Conservation (phyloP, 2,329 filamentous ascomycete species). For the Colletotrichum sp. region DNA sequence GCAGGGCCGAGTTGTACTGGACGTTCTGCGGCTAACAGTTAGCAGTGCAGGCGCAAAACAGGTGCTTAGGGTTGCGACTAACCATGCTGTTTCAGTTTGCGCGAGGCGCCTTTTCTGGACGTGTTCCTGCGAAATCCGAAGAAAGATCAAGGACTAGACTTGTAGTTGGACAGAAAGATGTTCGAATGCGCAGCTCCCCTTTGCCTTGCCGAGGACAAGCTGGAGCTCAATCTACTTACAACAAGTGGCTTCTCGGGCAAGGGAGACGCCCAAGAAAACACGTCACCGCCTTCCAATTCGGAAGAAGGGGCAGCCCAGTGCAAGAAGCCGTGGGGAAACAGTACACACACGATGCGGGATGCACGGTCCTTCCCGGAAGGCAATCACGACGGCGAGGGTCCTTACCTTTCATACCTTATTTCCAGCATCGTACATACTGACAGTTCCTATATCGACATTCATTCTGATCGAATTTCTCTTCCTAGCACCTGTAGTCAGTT, state of each 20-base stretch:
- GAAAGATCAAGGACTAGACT: not conserved
- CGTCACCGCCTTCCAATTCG: constrained; percentile 14
- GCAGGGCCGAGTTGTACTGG: constrained; percentile 83
- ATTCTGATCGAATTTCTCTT: not conserved
- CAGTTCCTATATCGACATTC: not conserved
- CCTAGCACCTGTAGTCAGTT: not conserved
- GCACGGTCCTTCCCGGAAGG: not conserved
- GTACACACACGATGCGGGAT: not conserved
- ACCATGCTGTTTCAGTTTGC: not conserved
- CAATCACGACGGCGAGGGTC: not conserved
- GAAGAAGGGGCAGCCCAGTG: not conserved
- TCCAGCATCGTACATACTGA: not conserved
- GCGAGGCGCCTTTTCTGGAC: not conserved
- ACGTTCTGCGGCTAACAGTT: constrained; percentile 67
- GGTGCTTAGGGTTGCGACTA: not conserved
- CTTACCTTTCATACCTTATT: not conserved
- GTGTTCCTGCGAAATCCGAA: not conserved
- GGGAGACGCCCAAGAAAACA: not conserved
- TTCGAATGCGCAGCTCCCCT: not conserved
- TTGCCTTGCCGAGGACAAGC: not conserved
- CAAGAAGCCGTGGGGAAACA: fast-evolving
- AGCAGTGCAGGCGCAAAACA: not conserved
- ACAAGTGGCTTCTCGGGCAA: constrained; percentile 14
- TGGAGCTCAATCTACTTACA: constrained; percentile 1
- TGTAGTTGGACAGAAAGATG: not conserved